Conservation (phyloP, 2,329 filamentous ascomycete genomes). For the Aplosporella prunicola region DNA sequence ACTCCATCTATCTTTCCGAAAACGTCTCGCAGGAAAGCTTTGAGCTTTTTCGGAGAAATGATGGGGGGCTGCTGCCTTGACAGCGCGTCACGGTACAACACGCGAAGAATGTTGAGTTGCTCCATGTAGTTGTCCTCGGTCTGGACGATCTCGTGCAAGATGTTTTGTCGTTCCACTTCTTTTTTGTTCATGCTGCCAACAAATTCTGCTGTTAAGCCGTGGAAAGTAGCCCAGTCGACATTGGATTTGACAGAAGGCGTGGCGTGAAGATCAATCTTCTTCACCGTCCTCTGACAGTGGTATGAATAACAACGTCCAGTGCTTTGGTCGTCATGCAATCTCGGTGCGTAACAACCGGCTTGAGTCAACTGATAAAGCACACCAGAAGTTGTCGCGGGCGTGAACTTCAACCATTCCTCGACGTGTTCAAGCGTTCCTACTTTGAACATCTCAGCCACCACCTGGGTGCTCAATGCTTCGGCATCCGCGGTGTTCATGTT, state of each 20-base stretch:
- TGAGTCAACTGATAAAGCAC: constrained; percentile 91
- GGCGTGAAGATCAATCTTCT: constrained; percentile 81
- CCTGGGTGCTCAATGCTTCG: constrained; percentile 69
- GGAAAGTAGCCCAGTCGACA: constrained; percentile 84
- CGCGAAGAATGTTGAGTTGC: constrained; percentile 74
- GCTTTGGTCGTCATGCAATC: constrained; percentile 60
- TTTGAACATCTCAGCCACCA: constrained; percentile 71
- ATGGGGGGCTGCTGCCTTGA: constrained; percentile 65
- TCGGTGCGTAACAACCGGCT: constrained; percentile 80
- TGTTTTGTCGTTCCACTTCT: constrained; percentile 87
- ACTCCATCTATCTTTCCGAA: constrained; percentile 88
- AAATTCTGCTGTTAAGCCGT: constrained; percentile 69
- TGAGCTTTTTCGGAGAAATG: constrained; percentile 66
- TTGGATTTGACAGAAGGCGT: constrained; percentile 50
- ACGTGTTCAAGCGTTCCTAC: constrained; percentile 72
- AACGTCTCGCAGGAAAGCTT: constrained; percentile 72
- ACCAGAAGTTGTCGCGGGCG: constrained; percentile 68
- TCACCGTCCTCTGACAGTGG: constrained; percentile 86
- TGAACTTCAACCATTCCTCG: constrained; percentile 97
- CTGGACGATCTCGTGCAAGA: constrained; percentile 88
- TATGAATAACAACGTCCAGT: constrained; percentile 81
- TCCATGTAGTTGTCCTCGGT: constrained; percentile 87
- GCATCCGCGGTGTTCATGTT: constrained; percentile 98
- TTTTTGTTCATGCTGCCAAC: constrained; percentile 66
- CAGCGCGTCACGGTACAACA: constrained; percentile 78